Evolutionary conservation across 2,329 filamentous ascomycete species (phyloP).

Genomic region (Claviceps capensis): DNA sequence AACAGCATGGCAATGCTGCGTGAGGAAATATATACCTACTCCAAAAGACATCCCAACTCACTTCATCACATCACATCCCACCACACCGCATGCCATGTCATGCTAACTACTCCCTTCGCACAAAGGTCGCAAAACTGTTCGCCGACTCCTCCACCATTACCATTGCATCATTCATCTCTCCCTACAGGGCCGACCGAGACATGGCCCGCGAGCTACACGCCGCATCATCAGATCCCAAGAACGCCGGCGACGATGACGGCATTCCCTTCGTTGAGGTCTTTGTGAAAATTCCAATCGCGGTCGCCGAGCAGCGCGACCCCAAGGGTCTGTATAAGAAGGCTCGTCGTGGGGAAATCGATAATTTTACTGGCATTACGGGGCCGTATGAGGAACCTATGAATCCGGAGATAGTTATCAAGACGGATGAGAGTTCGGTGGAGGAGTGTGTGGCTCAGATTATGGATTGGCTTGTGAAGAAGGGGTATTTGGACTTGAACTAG

Average conservation of each 20-base stretch:
- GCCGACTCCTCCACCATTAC: slow-evolving; percentile 79
- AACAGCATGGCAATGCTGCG: too few species aligned
- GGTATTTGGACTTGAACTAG: slow-evolving; percentile 23
- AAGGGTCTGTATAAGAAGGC: slow-evolving; percentile 99
- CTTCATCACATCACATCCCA: too few species aligned
- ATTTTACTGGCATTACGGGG: slow-evolving; percentile 91
- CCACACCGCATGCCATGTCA: too few species aligned
- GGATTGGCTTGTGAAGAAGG: slow-evolving; percentile 60
- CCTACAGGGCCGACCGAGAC: slow-evolving; percentile 76
- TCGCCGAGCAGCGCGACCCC: slow-evolving; percentile 87
- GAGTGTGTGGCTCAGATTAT: slow-evolving; percentile 80
- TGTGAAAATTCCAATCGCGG: slow-evolving; percentile 80
- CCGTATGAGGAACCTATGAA: slow-evolving; percentile 84
- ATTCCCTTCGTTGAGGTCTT: slow-evolving; percentile 90
- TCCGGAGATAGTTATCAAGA: slow-evolving; percentile 78
- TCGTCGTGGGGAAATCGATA: slow-evolving; percentile 81
- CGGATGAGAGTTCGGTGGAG: slow-evolving; percentile 69
- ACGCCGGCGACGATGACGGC: slow-evolving; percentile 41
- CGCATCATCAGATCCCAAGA: slow-evolving; percentile 23
- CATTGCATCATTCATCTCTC: slow-evolving; percentile 93
- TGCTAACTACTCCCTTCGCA: neutral
- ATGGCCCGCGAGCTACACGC: slow-evolving; percentile 71
- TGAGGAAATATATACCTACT: neutral
- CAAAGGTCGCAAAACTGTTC: slow-evolving; percentile 81
- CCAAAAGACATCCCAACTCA: too few species aligned